Percentiles rank a stretch among this genome's conserved stretches.
Conservation (phyloP, 352 stramenopile genomes). For the Globisporangium iwayamae region DNA sequence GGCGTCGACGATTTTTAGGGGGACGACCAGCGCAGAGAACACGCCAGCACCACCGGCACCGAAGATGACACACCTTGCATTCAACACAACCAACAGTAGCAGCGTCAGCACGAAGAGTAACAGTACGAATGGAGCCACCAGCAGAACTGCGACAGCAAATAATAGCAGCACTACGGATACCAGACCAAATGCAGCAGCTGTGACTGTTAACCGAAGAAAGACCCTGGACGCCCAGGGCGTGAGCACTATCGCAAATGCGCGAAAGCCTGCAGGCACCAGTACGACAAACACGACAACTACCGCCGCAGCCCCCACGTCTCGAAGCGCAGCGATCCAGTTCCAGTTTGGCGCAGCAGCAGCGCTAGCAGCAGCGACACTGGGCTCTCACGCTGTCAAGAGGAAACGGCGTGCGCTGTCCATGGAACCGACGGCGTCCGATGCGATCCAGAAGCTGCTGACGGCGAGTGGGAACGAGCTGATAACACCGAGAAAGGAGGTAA, state of each 20-base stretch:
- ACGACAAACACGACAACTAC: background rate
- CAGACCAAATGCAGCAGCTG: constrained; percentile 22
- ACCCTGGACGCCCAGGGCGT: constrained; percentile 8
- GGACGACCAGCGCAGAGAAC: background rate
- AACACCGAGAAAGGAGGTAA: constrained; percentile 8
- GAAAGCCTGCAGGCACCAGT: background rate
- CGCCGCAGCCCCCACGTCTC: background rate
- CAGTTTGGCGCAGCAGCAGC: constrained; percentile 19
- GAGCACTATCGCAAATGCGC: background rate
- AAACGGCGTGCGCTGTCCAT: constrained; percentile 62
- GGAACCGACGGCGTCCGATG: constrained; percentile 63
- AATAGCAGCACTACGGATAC: background rate
- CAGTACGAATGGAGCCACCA: background rate
- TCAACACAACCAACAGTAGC: background rate
- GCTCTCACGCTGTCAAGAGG: constrained; percentile 13
- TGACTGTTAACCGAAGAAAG: constrained; percentile 45
- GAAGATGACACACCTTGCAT: background rate
- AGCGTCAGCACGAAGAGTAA: background rate
- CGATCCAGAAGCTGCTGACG: constrained; percentile 52
- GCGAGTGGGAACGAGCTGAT: background rate
- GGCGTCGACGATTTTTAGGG: background rate
- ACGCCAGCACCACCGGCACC: background rate
- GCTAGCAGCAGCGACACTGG: constrained; percentile 17
- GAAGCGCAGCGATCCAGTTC: constrained; percentile 16
- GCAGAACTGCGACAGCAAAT: background rate